These are phyloP conservation scores for Penicillium simplicissimum DNA, from an alignment of 495 filamentous ascomycete species.

Conservation along the genomic window DNA sequence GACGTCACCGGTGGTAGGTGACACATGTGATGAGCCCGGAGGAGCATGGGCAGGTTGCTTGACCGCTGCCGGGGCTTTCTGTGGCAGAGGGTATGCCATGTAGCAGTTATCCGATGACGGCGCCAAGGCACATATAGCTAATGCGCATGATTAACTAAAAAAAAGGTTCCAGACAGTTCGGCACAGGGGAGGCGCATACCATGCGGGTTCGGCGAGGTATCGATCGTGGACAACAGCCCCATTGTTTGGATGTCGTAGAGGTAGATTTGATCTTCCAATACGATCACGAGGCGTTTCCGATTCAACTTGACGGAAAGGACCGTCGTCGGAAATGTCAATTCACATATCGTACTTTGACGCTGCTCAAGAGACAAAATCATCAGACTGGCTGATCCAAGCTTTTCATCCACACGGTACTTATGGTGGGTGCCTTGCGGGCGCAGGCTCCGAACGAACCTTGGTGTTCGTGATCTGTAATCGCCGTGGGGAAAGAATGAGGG, in stretches of 20 bases:
- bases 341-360: conserved; percentile 95
- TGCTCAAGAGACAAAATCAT: conserved; percentile 33
- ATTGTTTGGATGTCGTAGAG: conserved; percentile 98
- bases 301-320: conserved; percentile 92
- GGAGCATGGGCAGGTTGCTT: conserved; percentile 81
- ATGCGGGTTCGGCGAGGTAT: conserved; percentile 88
- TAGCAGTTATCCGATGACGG: conserved; percentile 95
- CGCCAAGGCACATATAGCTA: conserved; percentile 88
- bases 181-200: conserved; percentile 44
- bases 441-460: conserved; percentile 62
- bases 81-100: conserved; percentile 89
- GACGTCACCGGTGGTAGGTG: conserved; percentile 88
- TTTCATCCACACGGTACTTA: conserved; percentile 1
- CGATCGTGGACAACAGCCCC: conserved; percentile 85
- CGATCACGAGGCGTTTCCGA: conserved; percentile 87
- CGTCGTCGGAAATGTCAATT: conserved; percentile 93
- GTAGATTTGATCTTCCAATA: conserved; percentile 94
- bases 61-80: conserved; percentile 67
- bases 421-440: conserved; percentile 6
- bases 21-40: conserved; percentile 67
- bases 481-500: conserved; percentile 83
- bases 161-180: neutral
- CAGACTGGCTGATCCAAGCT: conserved; percentile 5
- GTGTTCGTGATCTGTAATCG: conserved; percentile 95
- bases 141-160: conserved; percentile 16